Conservation (phyloP, 768 basidiomycete genomes). For the Coprinopsis marcescibilis region DNA sequence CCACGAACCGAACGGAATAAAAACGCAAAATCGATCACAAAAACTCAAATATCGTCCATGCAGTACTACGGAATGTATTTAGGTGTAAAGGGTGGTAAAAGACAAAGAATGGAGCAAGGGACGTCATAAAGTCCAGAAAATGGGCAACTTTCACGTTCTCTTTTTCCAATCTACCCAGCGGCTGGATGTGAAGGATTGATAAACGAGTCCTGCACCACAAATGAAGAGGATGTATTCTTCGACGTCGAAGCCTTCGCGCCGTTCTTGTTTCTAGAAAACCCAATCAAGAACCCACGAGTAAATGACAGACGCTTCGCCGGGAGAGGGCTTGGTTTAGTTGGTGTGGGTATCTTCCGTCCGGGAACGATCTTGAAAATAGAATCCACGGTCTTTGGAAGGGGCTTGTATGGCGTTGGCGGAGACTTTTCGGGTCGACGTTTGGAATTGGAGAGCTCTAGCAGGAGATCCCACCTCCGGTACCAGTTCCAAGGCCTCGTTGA, state of each 20-base stretch:
- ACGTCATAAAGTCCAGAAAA: no score
- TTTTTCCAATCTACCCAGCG: neutral
- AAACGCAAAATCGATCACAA: no score
- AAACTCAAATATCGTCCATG: neutral
- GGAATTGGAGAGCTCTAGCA: constrained; percentile 30
- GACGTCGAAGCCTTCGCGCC: neutral
- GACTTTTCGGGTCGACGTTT: constrained; percentile 1
- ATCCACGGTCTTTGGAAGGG: neutral
- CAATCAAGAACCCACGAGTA: constrained; percentile 1
- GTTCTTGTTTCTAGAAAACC: neutral
- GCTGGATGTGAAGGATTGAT: constrained; percentile 6
- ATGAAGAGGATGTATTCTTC: neutral
- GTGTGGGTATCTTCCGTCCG: no score
- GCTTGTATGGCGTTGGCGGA: neutral
- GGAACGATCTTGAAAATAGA: no score
- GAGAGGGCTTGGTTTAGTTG: neutral
- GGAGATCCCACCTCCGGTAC: constrained; percentile 51
- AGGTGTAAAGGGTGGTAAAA: neutral
- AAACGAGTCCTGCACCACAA: constrained; percentile 1
- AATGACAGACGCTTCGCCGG: constrained; percentile 1
- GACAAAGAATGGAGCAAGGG: no score
- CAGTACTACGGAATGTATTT: neutral
- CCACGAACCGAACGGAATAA: neutral
- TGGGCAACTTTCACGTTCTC: no score
- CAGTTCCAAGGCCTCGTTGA: constrained; percentile 21